Conservation (phyloP, 2,329 filamentous ascomycete species). For the Aspergillus arachidicola region DNA sequence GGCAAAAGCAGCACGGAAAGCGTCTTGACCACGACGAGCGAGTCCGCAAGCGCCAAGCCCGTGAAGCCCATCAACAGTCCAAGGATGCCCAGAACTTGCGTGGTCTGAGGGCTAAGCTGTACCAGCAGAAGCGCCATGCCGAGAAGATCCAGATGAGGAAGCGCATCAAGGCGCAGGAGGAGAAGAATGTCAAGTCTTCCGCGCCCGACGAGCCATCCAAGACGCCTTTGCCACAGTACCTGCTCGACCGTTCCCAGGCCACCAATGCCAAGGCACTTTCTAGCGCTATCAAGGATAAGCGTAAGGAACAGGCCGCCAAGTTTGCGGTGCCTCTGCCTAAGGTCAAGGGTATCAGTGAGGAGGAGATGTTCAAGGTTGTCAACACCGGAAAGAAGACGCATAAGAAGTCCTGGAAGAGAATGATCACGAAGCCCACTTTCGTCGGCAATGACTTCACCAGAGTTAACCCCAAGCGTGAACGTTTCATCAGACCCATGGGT, state of each 20-base stretch:
- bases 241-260: constrained; percentile 78
- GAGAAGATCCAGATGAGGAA: constrained; percentile 99
- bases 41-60: constrained; percentile 79
- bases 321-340: constrained; percentile 92
- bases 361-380: constrained; percentile 97
- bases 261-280: constrained; percentile 74
- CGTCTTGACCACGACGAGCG: constrained; percentile 85
- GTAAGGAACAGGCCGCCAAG: constrained; percentile 88
- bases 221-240: constrained; percentile 85
- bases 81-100: constrained; percentile 91
- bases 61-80: constrained; percentile 85
- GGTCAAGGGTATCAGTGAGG: constrained; percentile 88
- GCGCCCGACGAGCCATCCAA: constrained; percentile 73
- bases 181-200: constrained; percentile 88
- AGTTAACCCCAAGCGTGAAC: constrained; percentile 75
- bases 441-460: constrained; percentile 89
- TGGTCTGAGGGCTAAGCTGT: constrained; percentile 87
- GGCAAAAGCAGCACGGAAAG: constrained; percentile 65
- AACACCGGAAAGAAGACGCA: constrained; percentile 93
- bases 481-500: constrained; percentile 74
- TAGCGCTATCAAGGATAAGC: constrained; percentile 92
- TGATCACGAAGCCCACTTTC: constrained; percentile 82
- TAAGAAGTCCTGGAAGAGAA: constrained; percentile 72
- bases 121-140: constrained; percentile 89
- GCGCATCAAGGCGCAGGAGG: constrained; percentile 90